Conservation (phyloP, 176 grass and related monocot species). For the Hordeum marinum region DNA sequence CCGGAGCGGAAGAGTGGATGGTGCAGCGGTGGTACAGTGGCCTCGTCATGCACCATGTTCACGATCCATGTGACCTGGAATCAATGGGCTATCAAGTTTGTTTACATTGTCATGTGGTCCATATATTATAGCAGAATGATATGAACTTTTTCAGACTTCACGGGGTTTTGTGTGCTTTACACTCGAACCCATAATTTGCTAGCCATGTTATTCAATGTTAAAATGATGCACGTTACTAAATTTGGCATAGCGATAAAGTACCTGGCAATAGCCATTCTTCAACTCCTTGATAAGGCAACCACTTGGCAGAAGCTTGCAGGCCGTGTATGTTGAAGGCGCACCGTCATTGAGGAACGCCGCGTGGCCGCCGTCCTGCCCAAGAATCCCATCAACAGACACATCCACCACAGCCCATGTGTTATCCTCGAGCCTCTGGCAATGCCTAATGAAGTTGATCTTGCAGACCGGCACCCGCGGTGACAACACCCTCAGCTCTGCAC, state of each 20-base stretch:
- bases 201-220: neutral
- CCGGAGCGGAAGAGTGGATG: constrained; percentile 29
- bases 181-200: neutral
- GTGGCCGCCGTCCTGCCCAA: neutral
- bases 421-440: constrained; percentile 6
- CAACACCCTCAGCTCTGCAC: constrained; percentile 47
- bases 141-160: neutral
- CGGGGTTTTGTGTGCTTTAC: neutral
- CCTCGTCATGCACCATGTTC: constrained; percentile 26
- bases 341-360: neutral
- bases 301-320: constrained; percentile 26
- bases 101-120: neutral
- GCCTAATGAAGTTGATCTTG: constrained; percentile 44
- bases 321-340: neutral
- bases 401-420: constrained; percentile 53
- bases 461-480: constrained; percentile 37
- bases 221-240: neutral
- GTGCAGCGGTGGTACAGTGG: neutral
- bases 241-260: neutral
- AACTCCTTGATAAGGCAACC: constrained; percentile 35
- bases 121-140: neutral
- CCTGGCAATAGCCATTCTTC: constrained; percentile 29
- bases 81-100: neutral
- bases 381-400: constrained; percentile 36
- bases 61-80: constrained; percentile 48